These are phyloP conservation scores for Stephania yunnanensis DNA, from an alignment of 164 flowering plant genomes.

Conservation along the genomic window DNA sequence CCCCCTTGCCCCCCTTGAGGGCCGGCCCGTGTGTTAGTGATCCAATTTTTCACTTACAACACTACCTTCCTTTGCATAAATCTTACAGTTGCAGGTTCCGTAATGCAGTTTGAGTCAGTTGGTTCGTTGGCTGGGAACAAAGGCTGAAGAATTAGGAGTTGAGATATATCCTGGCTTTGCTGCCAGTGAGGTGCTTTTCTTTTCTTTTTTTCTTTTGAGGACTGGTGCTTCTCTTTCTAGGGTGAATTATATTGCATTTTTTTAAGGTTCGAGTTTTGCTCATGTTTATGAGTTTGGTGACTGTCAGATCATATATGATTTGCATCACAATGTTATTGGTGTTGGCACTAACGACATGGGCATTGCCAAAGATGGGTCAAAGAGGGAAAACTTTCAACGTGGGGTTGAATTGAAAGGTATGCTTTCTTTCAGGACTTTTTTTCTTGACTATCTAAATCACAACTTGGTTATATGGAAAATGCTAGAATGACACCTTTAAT, in stretches of 20 bases:
- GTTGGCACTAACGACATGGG: slow-evolving; percentile 96
- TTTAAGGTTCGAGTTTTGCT: background rate
- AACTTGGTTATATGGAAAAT: too few species aligned
- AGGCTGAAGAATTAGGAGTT: slow-evolving; percentile 93
- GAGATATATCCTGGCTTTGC: slow-evolving; percentile 98
- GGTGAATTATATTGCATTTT: background rate
- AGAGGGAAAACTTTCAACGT: slow-evolving; percentile 71
- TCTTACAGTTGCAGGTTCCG: background rate
- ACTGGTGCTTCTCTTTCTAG: slow-evolving; percentile 39
- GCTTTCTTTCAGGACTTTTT: slow-evolving; percentile 14
- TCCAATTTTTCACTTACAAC: background rate
- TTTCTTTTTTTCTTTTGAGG: background rate
- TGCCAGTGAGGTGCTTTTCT: slow-evolving; percentile 74
- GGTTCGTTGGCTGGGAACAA: slow-evolving; percentile 82
- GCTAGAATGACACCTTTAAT: too few species aligned
- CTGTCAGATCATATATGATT: slow-evolving; percentile 72
- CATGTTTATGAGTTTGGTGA: slow-evolving; percentile 15
- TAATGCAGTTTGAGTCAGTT: slow-evolving; percentile 80
- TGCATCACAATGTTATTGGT: slow-evolving; percentile 53
- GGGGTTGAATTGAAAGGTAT: slow-evolving; percentile 85
- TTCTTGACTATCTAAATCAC: background rate
- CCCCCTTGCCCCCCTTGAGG: too few species aligned
- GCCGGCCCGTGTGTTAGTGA: too few species aligned
- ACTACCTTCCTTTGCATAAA: slow-evolving; percentile 1
- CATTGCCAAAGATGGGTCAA: slow-evolving; percentile 78